A percentile compares a stretch with the other conserved stretches of the same genome.
These are phyloP conservation scores for Hypoxylon perforatum DNA, from an alignment of 495 filamentous ascomycete species.

Conservation along the genomic window DNA sequence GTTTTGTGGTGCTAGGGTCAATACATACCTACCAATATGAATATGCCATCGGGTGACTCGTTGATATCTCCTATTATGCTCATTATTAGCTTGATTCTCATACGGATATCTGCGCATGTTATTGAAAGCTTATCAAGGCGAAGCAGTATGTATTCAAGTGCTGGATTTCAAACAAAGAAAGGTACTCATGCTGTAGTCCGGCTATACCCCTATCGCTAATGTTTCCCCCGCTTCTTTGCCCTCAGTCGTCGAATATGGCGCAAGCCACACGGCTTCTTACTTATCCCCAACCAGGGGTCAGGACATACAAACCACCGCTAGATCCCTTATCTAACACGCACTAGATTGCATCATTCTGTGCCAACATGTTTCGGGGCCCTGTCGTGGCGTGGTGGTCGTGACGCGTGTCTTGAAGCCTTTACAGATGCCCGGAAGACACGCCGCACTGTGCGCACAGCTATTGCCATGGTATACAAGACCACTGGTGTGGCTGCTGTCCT, in stretches of 20 bases:
- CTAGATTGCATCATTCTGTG: slow-evolving; percentile 34
- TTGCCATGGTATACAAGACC: slow-evolving; percentile 16
- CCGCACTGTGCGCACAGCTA: slow-evolving; percentile 5
- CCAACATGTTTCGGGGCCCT: slow-evolving; percentile 17
- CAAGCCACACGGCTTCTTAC: neutral
- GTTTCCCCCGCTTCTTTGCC: neutral
- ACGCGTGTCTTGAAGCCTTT: slow-evolving; percentile 24
- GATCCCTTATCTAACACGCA: slow-evolving; percentile 7
- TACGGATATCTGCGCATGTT: neutral
- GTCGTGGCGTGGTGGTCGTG: slow-evolving; percentile 16
- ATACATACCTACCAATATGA: neutral
- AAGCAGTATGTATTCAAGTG: no score
- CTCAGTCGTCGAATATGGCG: neutral
- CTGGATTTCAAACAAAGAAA: neutral
- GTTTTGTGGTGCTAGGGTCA: neutral
- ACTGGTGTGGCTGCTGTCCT: neutral
- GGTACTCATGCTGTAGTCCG: neutral
- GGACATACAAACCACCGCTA: neutral
- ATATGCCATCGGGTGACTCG: neutral
- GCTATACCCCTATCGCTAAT: neutral
- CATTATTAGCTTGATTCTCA: neutral
- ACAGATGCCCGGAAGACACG: slow-evolving; percentile 12
- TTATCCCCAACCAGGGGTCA: neutral
- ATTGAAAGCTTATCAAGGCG: neutral
- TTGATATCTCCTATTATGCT: neutral